Evolutionary conservation across 2,329 filamentous ascomycete genomes (phyloP), one percentile per base, ranked within the genome.

Genomic region (Pseudopithomyces chartarum): DNA sequence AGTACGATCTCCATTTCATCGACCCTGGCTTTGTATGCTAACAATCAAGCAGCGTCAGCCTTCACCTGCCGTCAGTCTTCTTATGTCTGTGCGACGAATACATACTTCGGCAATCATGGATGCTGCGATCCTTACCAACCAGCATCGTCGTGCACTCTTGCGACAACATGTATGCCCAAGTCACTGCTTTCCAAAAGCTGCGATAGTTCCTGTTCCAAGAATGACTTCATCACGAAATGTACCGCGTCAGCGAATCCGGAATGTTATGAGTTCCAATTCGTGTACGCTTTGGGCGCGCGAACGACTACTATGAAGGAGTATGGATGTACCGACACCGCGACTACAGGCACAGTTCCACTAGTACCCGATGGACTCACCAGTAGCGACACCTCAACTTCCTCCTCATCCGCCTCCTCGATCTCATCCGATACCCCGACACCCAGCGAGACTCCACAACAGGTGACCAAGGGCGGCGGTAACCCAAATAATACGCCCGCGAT

Each of bases 61-160:
- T 55, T 74, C 56, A 73, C 71, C 15, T 76, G 73, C 38, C 58
- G 60, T 29, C 64, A 66, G 38, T 48, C 61, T 1, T 60, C 58
- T 33, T 54, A 62, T 23, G 61, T 68, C 33, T 76, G 73, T 59
- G 73, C 73, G 32, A 75, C 72, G 47, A 74, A 74, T 54, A 67
- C 64, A 6, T 60, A 55, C 53, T 63, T 64, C 15, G 70, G 66
- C 40, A 67, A 69, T 3, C 71, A 74, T 34, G 73, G 73, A 46
- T 76, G 73, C 62, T 76, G 73, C 58, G 55, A 72, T 43, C 58
- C 65, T 0, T 33, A 53, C 1, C 43, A 59, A 7, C 56, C 70
- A 2, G 50, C 61, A 0, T 17, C 13, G 36, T 26, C 63, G 6
- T 76, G 73, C 54, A 64, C 45, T 8, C 61, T 76, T 15, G 58